phyloP scores from a whole-genome alignment of 2,329 filamentous ascomycete species.

The Diaporthe sp. region DNA sequence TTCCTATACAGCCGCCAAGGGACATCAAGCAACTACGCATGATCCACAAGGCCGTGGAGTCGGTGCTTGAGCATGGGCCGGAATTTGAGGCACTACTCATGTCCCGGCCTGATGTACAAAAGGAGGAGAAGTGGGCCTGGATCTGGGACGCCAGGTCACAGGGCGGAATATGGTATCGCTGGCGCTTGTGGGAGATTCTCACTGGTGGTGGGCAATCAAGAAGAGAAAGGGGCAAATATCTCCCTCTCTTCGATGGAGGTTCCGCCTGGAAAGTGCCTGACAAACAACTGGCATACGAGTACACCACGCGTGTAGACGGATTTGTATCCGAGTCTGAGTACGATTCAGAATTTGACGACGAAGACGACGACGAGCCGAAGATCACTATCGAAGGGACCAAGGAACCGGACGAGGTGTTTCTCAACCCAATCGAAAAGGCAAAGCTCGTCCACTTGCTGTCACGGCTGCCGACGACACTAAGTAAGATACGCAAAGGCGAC shows the following conservation, averaged over 20 bases:
- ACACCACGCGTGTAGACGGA: constrained; percentile 80
- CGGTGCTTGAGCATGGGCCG: constrained; percentile 82
- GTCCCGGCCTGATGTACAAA: constrained; percentile 85
- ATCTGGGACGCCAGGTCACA: constrained; percentile 87
- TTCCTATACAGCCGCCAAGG: constrained; percentile 80
- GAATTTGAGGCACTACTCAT: constrained; percentile 95
- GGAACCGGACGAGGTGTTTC: constrained; percentile 70
- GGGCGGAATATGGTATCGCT: constrained; percentile 92
- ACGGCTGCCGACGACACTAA: constrained; percentile 81
- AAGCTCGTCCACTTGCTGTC: constrained; percentile 88
- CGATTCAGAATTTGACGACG: constrained; percentile 88
- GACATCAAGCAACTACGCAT: constrained; percentile 85
- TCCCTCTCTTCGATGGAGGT: constrained; percentile 81
- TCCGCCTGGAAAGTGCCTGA: constrained; percentile 85
- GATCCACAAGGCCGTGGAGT: constrained; percentile 90
- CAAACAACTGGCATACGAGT: constrained; percentile 83
- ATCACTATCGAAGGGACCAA: constrained; percentile 56
- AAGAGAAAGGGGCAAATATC: constrained; percentile 64
- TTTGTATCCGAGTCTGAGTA: constrained; percentile 89
- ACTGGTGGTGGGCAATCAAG: constrained; percentile 69
- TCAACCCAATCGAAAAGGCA: constrained; percentile 87
- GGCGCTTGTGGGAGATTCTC: constrained; percentile 90
- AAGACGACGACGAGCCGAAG: constrained; percentile 72
- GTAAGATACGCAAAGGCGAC: constrained; percentile 84
- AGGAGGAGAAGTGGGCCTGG: constrained; percentile 93